Evolutionary conservation across 768 basidiomycete species (phyloP), one percentile per base, ranked within the genome.

Genomic region (Suillus cothurnatus): DNA sequence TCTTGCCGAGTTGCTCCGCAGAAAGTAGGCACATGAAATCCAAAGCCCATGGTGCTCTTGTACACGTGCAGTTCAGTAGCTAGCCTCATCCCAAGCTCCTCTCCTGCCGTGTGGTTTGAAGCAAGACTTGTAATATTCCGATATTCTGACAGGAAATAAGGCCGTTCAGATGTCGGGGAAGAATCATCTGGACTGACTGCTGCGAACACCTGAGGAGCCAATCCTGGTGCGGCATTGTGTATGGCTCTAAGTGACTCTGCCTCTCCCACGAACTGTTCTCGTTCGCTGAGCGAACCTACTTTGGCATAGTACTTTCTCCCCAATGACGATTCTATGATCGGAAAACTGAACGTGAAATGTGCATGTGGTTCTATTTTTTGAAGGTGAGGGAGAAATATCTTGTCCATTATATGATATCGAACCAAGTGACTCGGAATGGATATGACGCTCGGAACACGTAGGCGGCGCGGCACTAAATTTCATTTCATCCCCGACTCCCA

Each of bases 111-210:
- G 28, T 76, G 72, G 15, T 81, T 81, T 58, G 36, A 38, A 39
- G 57, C 17, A 19, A 93, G 77, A 36, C 79, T 69, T 0, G 74
- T 72, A 19, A 93, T 76, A 39, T 86, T 80, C 72, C 87, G 91
- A 80, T 91, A 92, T 73, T 93, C 89, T 0, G 88, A 90, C 55
- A 93, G 82, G 77, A 93, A 89, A 72, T 83, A 90, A 0, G 90
- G 89, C 39, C 70, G 74, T 12, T 82, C 84, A 26, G 74, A 71
- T 23, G 66, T 66, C 8, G 73, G 68, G 15, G 76, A 72, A 19
- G 68, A 67, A 66, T 74, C 73, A 15, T 71, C 64, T 36, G 67
- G 28, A 23, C 81, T 62, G 4, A 88, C 89, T 52, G 72, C 81
- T 7, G 83, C 81, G 28, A 91, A 71, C 11, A 93, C 72, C 23